These are phyloP conservation scores for Hypoxylon rubiginosum DNA, from an alignment of 2,329 filamentous ascomycete species.

Conservation along the genomic window DNA sequence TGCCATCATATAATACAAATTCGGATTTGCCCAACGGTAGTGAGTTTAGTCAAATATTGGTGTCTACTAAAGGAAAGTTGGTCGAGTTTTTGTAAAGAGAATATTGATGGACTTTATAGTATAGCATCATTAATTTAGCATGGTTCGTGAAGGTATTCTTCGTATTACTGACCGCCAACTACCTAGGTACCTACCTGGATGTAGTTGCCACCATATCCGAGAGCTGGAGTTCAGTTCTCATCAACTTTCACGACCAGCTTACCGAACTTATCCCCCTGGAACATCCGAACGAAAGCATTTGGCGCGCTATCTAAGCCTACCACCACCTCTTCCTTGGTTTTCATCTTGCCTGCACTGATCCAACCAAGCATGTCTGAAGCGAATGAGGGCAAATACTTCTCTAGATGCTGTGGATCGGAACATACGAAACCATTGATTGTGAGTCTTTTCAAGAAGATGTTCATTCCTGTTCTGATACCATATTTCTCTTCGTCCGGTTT, in stretches of 20 bases:
- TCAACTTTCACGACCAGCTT: conserved; percentile 29
- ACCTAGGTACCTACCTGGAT: too few species aligned
- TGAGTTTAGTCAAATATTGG: too few species aligned
- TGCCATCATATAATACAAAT: too few species aligned
- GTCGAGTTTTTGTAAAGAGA: too few species aligned
- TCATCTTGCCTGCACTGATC: conserved; percentile 33
- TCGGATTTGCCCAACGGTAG: too few species aligned
- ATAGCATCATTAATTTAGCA: too few species aligned
- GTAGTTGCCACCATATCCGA: too few species aligned
- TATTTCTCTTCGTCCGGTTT: conserved; percentile 17
- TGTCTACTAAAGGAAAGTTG: too few species aligned
- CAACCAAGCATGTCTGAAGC: conserved; percentile 11
- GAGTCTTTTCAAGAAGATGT: conserved; percentile 30
- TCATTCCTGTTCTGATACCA: conserved; percentile 27
- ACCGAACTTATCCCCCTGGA: conserved; percentile 27
- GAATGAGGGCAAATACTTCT: conserved; percentile 6
- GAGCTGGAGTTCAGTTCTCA: not conserved
- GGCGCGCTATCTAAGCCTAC: not conserved
- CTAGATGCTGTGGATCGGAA: conserved; percentile 6
- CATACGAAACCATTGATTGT: conserved; percentile 32
- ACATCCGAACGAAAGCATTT: conserved; percentile 8
- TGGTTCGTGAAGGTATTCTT: too few species aligned
- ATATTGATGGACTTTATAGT: too few species aligned
- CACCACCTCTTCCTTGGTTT: conserved; percentile 19
- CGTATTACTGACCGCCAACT: too few species aligned